phyloP scores from a whole-genome alignment of 768 basidiomycete species.

The Rhodotorula graminis region DNA sequence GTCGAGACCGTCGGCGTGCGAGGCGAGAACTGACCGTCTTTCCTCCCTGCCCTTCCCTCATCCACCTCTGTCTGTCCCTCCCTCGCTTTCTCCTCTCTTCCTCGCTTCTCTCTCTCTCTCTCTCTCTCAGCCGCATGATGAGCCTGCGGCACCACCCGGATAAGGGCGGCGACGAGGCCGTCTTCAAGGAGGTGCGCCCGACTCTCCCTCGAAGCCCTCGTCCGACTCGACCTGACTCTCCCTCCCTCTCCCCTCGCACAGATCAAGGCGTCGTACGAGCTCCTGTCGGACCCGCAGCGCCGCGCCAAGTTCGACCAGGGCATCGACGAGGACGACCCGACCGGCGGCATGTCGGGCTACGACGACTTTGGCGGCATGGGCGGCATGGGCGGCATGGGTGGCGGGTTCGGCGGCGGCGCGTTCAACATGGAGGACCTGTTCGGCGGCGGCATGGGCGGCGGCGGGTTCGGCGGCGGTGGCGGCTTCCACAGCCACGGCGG shows the following conservation, averaged over 20 bases:
- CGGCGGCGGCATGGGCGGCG: constrained; percentile 8
- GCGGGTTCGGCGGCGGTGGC: constrained; percentile 5
- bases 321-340: constrained; percentile 37
- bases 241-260: constrained; percentile 44
- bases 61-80: no score
- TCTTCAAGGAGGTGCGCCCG: constrained; percentile 65
- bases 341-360: constrained; percentile 7
- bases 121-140: constrained; percentile 50
- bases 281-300: constrained; percentile 66
- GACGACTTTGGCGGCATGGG: constrained; percentile 35
- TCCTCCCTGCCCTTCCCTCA: no score
- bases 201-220: background rate
- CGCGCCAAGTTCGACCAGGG: constrained; percentile 40
- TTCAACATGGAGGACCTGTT: constrained; percentile 37
- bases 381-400: constrained; percentile 14
- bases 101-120: no score
- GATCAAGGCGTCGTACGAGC: constrained; percentile 71
- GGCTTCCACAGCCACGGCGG: constrained; percentile 6
- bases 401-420: constrained; percentile 30
- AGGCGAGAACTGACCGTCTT: background rate
- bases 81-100: no score
- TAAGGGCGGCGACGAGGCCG: constrained; percentile 89
- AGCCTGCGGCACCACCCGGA: constrained; percentile 42
- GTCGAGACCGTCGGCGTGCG: no score
- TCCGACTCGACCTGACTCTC: background rate